phyloP scores from a whole-genome alignment of 192 early-diverging fungal genomes.

The Entrophospora sp. region DNA sequence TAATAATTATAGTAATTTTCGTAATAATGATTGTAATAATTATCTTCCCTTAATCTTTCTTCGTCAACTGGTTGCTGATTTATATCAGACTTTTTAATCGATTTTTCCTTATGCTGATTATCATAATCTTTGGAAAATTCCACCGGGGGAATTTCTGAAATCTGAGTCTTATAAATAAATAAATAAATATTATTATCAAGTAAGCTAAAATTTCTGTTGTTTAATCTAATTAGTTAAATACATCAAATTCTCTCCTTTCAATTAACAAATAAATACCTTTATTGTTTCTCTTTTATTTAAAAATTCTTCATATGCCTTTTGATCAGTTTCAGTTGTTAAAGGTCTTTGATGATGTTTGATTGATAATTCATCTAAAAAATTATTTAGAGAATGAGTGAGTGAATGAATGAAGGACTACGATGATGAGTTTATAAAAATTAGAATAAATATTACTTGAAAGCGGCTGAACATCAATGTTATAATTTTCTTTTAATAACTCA shows the following conservation, averaged over 20 bases:
- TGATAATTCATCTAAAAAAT: slow-evolving; percentile 10
- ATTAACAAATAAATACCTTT: background rate
- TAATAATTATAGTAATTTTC: too few relatives aligned
- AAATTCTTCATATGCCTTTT: slow-evolving; percentile 10
- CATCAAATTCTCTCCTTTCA: too few relatives aligned
- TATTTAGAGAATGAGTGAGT: too few relatives aligned
- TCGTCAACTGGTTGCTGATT: too few relatives aligned
- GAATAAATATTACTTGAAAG: slow-evolving; percentile 7
- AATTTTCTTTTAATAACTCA: slow-evolving; percentile 25
- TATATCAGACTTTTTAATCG: too few relatives aligned
- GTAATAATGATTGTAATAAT: too few relatives aligned
- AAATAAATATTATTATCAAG: background rate
- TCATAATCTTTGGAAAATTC: background rate
- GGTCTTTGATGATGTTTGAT: slow-evolving; percentile 18
- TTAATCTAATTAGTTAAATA: too few relatives aligned
- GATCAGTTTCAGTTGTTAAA: background rate
- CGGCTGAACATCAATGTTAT: background rate
- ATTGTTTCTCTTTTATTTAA: slow-evolving; percentile 7
- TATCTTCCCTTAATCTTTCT: too few relatives aligned
- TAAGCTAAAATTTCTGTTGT: too few relatives aligned
- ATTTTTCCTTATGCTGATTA: too few relatives aligned
- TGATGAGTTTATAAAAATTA: too few relatives aligned
- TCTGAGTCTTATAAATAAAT: background rate
- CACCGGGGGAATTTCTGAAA: background rate
- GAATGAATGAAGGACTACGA: too few relatives aligned